phyloP scores from a whole-genome alignment of 768 basidiomycete species.

The Boletus tomentosulus region DNA sequence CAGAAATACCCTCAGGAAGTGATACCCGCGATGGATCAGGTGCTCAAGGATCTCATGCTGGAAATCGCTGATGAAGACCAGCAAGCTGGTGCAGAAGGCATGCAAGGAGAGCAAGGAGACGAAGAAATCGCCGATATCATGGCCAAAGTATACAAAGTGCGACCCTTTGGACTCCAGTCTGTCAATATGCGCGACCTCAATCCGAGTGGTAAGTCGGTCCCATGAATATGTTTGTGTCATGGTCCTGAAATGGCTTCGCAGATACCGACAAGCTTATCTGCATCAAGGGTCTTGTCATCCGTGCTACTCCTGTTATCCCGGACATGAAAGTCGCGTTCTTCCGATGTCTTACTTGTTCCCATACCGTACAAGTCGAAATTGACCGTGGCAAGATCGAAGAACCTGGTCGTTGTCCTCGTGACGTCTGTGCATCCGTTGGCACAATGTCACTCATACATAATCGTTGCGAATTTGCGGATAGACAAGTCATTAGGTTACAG shows the following conservation, averaged over 20 bases:
- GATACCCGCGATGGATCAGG: constrained; percentile 95
- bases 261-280: constrained; percentile 97
- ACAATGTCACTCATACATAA: constrained; percentile 97
- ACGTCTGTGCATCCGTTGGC: constrained; percentile 83
- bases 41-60: constrained; percentile 89
- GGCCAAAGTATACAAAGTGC: constrained; percentile 83
- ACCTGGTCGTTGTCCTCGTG: constrained; percentile 86
- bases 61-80: constrained; percentile 82
- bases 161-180: constrained; percentile 80
- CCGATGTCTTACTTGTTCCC: constrained; percentile 91
- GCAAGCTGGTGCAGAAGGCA: constrained; percentile 63
- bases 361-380: constrained; percentile 96
- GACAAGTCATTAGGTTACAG: constrained; percentile 92
- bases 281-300: constrained; percentile 95
- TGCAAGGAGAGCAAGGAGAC: constrained; percentile 71
- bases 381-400: constrained; percentile 98
- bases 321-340: constrained; percentile 99
- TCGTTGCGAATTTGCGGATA: constrained; percentile 92
- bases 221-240: not conserved
- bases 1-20: constrained; percentile 96
- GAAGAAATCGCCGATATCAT: constrained; percentile 89
- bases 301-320: constrained; percentile 95
- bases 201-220: constrained; percentile 63
- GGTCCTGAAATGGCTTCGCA: constrained; percentile 28
- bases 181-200: constrained; percentile 96